Percentiles rank a stretch among this genome's conserved stretches.
These are phyloP conservation scores for Areca catechu DNA, from an alignment of 176 grass and related monocot species.

Conservation along the genomic window DNA sequence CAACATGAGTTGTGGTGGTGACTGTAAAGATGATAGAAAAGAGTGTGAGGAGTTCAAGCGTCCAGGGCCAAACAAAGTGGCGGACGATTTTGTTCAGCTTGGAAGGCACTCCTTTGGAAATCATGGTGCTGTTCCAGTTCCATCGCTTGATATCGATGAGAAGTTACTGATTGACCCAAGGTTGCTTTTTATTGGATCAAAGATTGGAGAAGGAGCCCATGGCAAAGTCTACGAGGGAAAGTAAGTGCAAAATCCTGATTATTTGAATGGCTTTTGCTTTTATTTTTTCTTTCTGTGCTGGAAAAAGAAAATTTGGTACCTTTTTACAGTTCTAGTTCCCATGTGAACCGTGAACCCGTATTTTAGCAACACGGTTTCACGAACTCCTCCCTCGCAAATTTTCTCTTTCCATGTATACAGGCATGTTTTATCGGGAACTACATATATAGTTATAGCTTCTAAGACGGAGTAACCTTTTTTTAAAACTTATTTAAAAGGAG, in stretches of 20 bases:
- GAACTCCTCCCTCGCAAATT: no score
- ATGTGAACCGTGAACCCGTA: no score
- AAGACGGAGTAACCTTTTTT: no score
- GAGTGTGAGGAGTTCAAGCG: constrained; percentile 16
- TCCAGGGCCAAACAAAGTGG: constrained; percentile 12
- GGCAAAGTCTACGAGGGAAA: constrained; percentile 51
- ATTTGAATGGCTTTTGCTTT: neutral
- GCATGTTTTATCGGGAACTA: no score
- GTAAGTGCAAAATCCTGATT: constrained; percentile 24
- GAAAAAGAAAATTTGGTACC: no score
- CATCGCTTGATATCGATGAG: constrained; percentile 32
- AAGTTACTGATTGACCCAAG: constrained; percentile 40
- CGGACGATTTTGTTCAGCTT: constrained; percentile 28
- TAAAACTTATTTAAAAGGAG: no score
- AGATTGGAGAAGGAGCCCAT: constrained; percentile 53
- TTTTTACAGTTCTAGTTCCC: no score
- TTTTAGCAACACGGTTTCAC: no score
- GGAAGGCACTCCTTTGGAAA: constrained; percentile 22
- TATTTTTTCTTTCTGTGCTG: neutral
- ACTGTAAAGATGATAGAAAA: constrained; percentile 13
- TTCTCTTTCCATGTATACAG: no score
- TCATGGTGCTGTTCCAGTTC: constrained; percentile 8
- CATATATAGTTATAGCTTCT: no score
- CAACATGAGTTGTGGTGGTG: constrained; percentile 16
- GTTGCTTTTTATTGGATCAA: constrained; percentile 44